Percentiles rank a stretch among this genome's conserved stretches.
Conservation (phyloP, 495 filamentous ascomycete species). For the Annulohypoxylon nitens region DNA sequence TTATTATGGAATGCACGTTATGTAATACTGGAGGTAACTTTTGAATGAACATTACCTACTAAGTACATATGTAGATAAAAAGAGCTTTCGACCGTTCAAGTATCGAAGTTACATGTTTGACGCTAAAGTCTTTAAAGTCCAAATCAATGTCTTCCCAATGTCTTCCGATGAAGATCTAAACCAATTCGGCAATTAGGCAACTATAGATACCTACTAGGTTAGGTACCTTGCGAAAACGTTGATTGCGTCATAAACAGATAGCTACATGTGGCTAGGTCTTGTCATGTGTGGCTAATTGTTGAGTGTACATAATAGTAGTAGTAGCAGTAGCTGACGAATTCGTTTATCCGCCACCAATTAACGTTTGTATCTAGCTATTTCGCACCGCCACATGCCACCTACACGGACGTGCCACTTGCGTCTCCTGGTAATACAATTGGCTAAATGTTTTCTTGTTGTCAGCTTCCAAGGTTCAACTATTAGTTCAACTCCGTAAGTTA, state of each 20-base stretch:
- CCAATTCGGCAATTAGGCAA: not conserved
- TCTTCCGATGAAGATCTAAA: not conserved
- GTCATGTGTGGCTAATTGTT: slow-evolving; percentile 1
- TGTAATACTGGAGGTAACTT: too few species aligned
- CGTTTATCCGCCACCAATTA: slow-evolving; percentile 14
- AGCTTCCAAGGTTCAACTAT: not conserved
- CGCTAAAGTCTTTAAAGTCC: not conserved
- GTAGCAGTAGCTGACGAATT: slow-evolving; percentile 10
- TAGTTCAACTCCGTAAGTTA: not conserved
- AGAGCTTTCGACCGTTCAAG: too few species aligned
- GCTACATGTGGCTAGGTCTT: slow-evolving; percentile 6
- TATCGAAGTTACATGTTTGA: not conserved
- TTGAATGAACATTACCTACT: too few species aligned
- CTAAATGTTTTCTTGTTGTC: slow-evolving; percentile 10
- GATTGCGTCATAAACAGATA: not conserved
- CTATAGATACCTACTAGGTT: too few species aligned
- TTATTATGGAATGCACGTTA: too few species aligned
- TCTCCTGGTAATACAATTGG: slow-evolving; percentile 12
- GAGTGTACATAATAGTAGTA: not conserved
- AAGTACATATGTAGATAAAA: too few species aligned
- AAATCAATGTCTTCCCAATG: not conserved
- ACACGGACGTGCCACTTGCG: not conserved
- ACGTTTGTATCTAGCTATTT: not conserved
- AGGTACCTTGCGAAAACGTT: not conserved
- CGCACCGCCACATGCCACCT: slow-evolving; percentile 6